These are phyloP conservation scores for Casuarina cunninghamiana DNA, from an alignment of 306 rosid genomes.

Conservation along the genomic window DNA sequence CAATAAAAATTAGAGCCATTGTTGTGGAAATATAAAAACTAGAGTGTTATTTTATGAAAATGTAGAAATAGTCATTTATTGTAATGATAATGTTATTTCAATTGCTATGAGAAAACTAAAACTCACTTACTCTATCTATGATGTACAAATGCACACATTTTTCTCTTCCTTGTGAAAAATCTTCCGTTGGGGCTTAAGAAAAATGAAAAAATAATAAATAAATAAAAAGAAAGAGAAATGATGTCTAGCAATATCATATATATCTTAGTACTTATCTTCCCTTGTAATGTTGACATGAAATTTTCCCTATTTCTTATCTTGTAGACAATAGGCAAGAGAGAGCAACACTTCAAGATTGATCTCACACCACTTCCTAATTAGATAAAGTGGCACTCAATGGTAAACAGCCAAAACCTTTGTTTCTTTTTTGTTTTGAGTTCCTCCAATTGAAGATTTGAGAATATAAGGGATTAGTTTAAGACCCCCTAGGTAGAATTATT, in stretches of 20 bases:
- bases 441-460: background rate
- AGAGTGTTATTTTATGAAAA: background rate
- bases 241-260: background rate
- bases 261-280: background rate
- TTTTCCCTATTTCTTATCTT: conserved; percentile 20
- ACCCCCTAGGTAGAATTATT: background rate
- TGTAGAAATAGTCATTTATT: background rate
- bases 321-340: conserved; percentile 90
- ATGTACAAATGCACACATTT: background rate
- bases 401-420: conserved; percentile 12
- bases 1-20: background rate
- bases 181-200: no score
- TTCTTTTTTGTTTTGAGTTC: background rate
- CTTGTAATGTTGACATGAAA: conserved; percentile 1
- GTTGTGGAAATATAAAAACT: background rate
- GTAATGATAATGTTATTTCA: background rate
- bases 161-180: no score
- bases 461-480: background rate
- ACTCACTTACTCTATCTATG: background rate
- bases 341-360: conserved; percentile 73
- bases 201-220: no score
- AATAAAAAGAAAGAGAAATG: background rate
- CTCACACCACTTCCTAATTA: conserved; percentile 74
- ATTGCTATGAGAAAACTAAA: background rate
- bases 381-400: conserved; percentile 26